phyloP scores from a whole-genome alignment of 352 stramenopile genomes.

The Blastocystis sp. region DNA sequence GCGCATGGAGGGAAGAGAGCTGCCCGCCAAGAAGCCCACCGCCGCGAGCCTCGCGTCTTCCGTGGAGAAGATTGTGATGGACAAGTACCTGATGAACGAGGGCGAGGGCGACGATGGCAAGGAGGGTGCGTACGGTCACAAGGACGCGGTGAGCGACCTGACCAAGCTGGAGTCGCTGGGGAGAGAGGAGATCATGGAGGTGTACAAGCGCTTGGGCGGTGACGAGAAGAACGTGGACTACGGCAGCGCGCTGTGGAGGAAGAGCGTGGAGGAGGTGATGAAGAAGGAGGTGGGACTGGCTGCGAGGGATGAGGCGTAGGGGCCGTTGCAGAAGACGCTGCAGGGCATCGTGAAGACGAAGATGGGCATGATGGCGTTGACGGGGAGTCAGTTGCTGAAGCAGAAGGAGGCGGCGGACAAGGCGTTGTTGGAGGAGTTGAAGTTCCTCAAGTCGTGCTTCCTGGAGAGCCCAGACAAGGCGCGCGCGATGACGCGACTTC shows the following conservation, averaged over 20 bases:
- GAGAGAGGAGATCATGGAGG: background rate
- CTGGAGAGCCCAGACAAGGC: background rate
- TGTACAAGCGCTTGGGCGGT: conserved; percentile 11
- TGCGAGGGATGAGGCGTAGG: background rate
- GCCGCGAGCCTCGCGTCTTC: background rate
- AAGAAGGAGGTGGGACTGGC: background rate
- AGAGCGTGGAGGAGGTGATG: conserved; percentile 6
- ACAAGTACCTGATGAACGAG: background rate
- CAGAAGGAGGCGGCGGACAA: conserved; percentile 38
- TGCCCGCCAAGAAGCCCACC: background rate
- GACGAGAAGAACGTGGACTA: conserved; percentile 35
- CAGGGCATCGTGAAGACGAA: background rate
- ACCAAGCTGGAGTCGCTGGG: background rate
- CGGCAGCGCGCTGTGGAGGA: background rate
- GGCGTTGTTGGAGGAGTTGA: background rate
- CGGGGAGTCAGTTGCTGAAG: background rate
- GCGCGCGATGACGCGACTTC: background rate
- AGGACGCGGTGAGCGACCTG: background rate
- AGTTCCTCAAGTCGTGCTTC: conserved; percentile 15
- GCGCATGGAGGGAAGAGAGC: background rate
- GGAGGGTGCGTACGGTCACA: background rate
- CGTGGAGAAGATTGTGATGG: background rate
- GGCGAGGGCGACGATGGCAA: background rate
- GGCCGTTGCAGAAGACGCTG: background rate
- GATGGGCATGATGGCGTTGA: background rate